A percentile compares a stretch with the other conserved stretches of the same genome.
Evolutionary conservation across 2,329 filamentous ascomycete genomes (phyloP).

Genomic region (Phyllachora maydis): DNA sequence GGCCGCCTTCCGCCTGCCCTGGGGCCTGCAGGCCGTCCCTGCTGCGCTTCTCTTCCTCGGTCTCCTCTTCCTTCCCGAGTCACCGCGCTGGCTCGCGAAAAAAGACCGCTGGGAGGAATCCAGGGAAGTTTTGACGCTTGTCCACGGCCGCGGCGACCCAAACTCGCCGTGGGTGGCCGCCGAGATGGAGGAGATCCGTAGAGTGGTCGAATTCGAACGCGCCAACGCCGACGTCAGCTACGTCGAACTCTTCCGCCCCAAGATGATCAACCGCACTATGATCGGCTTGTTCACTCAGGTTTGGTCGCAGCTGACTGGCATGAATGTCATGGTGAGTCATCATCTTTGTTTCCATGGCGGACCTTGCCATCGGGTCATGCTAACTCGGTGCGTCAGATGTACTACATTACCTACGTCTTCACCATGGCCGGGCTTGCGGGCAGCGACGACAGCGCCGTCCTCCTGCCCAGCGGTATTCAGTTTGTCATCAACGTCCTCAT

Average conservation of each 20-base stretch:
- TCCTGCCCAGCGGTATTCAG: conserved; percentile 48
- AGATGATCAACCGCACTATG: conserved; percentile 54
- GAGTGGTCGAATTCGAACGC: conserved; percentile 54
- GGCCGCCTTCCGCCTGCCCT: conserved; percentile 26
- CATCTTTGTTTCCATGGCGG: neutral
- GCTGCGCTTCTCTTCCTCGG: conserved; percentile 18
- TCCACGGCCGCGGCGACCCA: conserved; percentile 45
- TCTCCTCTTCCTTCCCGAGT: conserved; percentile 22
- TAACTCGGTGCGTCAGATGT: too few species aligned
- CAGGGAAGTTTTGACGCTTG: conserved; percentile 24
- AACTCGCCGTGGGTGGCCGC: conserved; percentile 42
- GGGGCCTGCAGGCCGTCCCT: conserved; percentile 24
- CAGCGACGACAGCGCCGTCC: conserved; percentile 32
- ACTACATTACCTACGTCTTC: conserved; percentile 52
- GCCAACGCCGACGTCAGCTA: conserved; percentile 49
- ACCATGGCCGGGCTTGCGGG: conserved; percentile 37
- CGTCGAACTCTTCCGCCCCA: conserved; percentile 48
- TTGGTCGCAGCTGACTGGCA: conserved; percentile 57
- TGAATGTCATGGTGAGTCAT: conserved; percentile 46
- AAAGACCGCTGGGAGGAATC: conserved; percentile 23
- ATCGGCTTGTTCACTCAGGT: conserved; percentile 56
- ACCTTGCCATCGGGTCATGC: neutral
- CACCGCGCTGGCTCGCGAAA: conserved; percentile 27
- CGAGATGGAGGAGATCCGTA: conserved; percentile 54
- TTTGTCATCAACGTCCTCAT: conserved; percentile 66